Conservation (phyloP, 108 stramenopile species). For the Fistulifera pelliculosa region DNA sequence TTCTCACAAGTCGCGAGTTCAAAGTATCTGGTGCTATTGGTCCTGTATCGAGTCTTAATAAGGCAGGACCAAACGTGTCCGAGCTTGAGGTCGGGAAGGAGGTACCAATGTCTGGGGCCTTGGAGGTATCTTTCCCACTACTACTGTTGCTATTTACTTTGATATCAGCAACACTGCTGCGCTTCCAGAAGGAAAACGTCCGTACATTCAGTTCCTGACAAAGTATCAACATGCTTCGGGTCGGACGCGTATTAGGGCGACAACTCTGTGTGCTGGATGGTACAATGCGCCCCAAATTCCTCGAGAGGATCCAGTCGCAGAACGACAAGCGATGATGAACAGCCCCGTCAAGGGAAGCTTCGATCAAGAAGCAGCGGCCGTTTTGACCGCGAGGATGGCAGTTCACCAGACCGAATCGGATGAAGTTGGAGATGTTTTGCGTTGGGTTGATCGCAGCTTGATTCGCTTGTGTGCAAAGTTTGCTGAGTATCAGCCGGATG, state of each 20-base stretch:
- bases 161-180: slow-evolving; percentile 87
- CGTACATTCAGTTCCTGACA: slow-evolving; percentile 95
- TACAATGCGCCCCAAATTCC: slow-evolving; percentile 62
- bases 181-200: slow-evolving; percentile 75
- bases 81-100: slow-evolving; percentile 93
- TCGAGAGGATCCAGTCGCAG: slow-evolving; percentile 31
- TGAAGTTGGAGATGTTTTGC: slow-evolving; percentile 94
- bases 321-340: slow-evolving; percentile 32
- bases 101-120: slow-evolving; percentile 97
- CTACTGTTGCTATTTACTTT: slow-evolving; percentile 98
- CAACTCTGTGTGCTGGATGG: slow-evolving; percentile 94
- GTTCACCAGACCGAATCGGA: slow-evolving; percentile 90
- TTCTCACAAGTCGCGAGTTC: slow-evolving; percentile 90
- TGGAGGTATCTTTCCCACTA: slow-evolving; percentile 89
- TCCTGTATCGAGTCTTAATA: slow-evolving; percentile 80
- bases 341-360: slow-evolving; percentile 80
- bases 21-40: slow-evolving; percentile 86
- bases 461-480: slow-evolving; percentile 98
- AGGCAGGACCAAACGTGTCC: slow-evolving; percentile 84
- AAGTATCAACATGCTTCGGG: slow-evolving; percentile 96
- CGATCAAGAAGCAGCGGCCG: slow-evolving; percentile 99
- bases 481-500: slow-evolving; percentile 93
- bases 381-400: slow-evolving; percentile 92
- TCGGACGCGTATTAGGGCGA: slow-evolving; percentile 83
- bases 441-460: slow-evolving; percentile 96